Evolutionary conservation across 176 grass and related monocot species (phyloP).

Genomic region (Puya raimondii): DNA sequence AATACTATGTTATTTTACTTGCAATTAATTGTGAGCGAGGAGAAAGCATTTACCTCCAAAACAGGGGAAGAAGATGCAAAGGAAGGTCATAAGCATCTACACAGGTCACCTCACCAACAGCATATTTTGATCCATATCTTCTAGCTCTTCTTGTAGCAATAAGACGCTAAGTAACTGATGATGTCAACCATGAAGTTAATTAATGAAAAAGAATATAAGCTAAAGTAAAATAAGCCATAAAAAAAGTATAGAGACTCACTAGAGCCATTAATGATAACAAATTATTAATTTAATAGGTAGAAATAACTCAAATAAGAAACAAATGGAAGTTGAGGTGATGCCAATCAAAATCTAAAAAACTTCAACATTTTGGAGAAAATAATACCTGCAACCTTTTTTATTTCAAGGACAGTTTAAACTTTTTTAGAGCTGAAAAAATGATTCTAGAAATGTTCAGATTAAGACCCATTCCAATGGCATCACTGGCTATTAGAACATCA

Average conservation of each 20-base stretch:
- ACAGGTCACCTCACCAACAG: conserved; percentile 89
- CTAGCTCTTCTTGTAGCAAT: conserved; percentile 73
- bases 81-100: conserved; percentile 55
- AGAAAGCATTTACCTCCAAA: conserved; percentile 49
- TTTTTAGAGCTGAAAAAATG: conserved; percentile 84
- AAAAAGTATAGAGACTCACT: not conserved
- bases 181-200: too few species aligned
- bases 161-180: not conserved
- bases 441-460: conserved; percentile 99
- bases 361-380: conserved; percentile 23
- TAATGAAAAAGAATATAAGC: not conserved
- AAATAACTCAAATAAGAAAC: too few species aligned
- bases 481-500: conserved; percentile 90
- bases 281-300: too few species aligned
- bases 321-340: too few species aligned
- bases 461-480: conserved; percentile 98
- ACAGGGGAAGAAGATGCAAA: conserved; percentile 73
- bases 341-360: conserved; percentile 1
- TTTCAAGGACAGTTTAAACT: conserved; percentile 84
- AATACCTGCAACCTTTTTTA: conserved; percentile 96
- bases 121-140: conserved; percentile 97
- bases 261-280: too few species aligned
- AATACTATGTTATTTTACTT: not conserved
- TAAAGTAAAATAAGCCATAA: not conserved
- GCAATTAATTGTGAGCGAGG: conserved; percentile 7